Evolutionary conservation across 352 stramenopile genomes (phyloP).

Genomic region (Phytophthora vignae): DNA sequence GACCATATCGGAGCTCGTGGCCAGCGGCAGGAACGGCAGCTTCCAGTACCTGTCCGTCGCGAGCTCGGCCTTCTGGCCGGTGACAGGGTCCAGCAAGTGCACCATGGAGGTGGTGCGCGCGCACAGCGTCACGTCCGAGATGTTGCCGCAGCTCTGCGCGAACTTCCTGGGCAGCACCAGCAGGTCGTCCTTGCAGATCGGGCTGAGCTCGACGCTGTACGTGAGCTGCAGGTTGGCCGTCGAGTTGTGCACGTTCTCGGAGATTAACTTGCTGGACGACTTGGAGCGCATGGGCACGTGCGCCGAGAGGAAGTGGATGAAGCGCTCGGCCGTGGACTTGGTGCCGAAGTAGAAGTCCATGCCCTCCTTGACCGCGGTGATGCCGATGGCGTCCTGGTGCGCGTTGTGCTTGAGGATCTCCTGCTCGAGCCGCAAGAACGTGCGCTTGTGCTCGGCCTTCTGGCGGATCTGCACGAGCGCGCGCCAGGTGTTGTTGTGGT

Average conservation of each 20-base stretch:
- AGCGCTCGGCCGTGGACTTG: conserved; percentile 62
- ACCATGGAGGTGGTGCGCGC: conserved; percentile 68
- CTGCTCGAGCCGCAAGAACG: conserved; percentile 75
- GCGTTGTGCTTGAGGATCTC: conserved; percentile 80
- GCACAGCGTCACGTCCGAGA: conserved; percentile 68
- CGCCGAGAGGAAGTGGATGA: conserved; percentile 67
- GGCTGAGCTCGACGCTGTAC: conserved; percentile 74
- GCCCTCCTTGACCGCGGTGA: conserved; percentile 70
- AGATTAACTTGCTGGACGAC: conserved; percentile 78
- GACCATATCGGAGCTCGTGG: conserved; percentile 64
- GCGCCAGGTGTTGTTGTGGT: conserved; percentile 73
- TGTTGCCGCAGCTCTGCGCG: conserved; percentile 71
- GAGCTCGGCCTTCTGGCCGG: conserved; percentile 62
- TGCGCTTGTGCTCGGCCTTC: conserved; percentile 80
- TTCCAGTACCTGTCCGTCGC: conserved; percentile 79
- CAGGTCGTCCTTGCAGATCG: conserved; percentile 83
- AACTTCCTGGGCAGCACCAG: conserved; percentile 65
- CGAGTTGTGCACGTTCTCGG: conserved; percentile 69
- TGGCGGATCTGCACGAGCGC: conserved; percentile 82
- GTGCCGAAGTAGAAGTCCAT: conserved; percentile 86
- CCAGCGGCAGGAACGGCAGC: conserved; percentile 63
- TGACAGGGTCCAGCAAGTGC: conserved; percentile 71
- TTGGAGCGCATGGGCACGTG: conserved; percentile 79
- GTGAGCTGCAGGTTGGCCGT: conserved; percentile 76
- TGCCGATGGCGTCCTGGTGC: conserved; percentile 69